These are phyloP conservation scores for Funneliformis caledonium DNA, from an alignment of 371 early-diverging fungal species.

Conservation along the genomic window DNA sequence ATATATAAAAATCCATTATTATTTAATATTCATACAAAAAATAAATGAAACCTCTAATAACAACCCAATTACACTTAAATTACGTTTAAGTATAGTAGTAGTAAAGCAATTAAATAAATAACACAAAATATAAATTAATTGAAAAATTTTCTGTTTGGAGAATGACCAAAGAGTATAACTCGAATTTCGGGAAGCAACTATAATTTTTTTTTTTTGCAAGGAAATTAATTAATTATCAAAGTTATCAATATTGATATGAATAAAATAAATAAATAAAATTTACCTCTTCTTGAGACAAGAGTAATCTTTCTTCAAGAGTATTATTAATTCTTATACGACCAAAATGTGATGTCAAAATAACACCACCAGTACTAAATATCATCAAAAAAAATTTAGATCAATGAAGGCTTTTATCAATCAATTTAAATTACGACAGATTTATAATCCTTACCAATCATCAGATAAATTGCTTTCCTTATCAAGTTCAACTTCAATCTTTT, in stretches of 20 bases:
- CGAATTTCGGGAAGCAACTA: slow-evolving; percentile 93
- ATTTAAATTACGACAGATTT: background rate
- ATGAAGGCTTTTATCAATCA: background rate
- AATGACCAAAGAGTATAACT: slow-evolving; percentile 84
- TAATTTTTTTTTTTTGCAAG: slow-evolving; percentile 10
- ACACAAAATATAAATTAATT: slow-evolving; percentile 59
- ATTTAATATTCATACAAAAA: too few species aligned
- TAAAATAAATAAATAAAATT: background rate
- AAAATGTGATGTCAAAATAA: slow-evolving; percentile 74
- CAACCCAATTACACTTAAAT: too few species aligned
- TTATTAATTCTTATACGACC: slow-evolving; percentile 87
- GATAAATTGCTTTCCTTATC: slow-evolving; percentile 52
- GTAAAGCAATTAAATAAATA: background rate
- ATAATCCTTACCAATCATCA: slow-evolving; percentile 51
- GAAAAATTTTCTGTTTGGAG: slow-evolving; percentile 89
- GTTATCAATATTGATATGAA: background rate
- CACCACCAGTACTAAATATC: slow-evolving; percentile 85
- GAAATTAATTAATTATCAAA: background rate
- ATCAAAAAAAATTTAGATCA: slow-evolving; percentile 2
- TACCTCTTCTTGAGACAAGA: slow-evolving; percentile 75
- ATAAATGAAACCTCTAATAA: too few species aligned
- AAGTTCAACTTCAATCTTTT: slow-evolving; percentile 47
- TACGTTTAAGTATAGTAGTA: too few species aligned
- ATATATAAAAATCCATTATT: too few species aligned
- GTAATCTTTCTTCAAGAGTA: slow-evolving; percentile 89